Conservation (phyloP, 2,329 filamentous ascomycete species). For the Aureobasidium mangrovei region DNA sequence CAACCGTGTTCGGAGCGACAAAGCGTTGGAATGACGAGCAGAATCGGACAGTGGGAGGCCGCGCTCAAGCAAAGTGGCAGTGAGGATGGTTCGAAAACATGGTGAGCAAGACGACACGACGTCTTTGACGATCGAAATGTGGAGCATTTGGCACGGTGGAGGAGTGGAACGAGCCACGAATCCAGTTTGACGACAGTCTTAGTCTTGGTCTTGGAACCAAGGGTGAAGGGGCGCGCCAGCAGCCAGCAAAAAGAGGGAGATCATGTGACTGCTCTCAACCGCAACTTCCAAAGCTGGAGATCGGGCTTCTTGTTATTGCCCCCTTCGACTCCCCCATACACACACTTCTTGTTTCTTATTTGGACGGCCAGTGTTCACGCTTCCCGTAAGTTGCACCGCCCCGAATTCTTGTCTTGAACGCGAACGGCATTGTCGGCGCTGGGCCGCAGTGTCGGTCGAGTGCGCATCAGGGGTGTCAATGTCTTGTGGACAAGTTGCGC, state of each 20-base stretch:
- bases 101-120: background rate
- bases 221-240: background rate
- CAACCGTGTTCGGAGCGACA: constrained; percentile 1
- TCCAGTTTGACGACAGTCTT: background rate
- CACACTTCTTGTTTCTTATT: constrained; percentile 1
- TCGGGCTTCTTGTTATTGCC: constrained; percentile 13
- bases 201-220: too few species aligned
- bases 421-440: background rate
- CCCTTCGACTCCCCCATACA: constrained; percentile 11
- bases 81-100: background rate
- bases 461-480: constrained; percentile 12
- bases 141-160: background rate
- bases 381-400: constrained; percentile 6
- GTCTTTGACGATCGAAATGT: constrained; percentile 3
- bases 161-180: constrained; percentile 7
- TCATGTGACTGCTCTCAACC: constrained; percentile 11
- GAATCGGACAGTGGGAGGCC: too few species aligned
- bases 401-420: background rate
- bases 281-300: constrained; percentile 13
- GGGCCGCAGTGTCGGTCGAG: background rate
- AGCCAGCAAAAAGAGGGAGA: constrained; percentile 5
- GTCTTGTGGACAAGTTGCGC: constrained; percentile 14
- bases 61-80: background rate
- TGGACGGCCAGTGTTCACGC: constrained; percentile 11
- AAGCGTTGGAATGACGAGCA: background rate